Evolutionary conservation across 495 filamentous ascomycete species (phyloP), one percentile per base, ranked within the genome.

Genomic region (Aspergillus conjunctus): DNA sequence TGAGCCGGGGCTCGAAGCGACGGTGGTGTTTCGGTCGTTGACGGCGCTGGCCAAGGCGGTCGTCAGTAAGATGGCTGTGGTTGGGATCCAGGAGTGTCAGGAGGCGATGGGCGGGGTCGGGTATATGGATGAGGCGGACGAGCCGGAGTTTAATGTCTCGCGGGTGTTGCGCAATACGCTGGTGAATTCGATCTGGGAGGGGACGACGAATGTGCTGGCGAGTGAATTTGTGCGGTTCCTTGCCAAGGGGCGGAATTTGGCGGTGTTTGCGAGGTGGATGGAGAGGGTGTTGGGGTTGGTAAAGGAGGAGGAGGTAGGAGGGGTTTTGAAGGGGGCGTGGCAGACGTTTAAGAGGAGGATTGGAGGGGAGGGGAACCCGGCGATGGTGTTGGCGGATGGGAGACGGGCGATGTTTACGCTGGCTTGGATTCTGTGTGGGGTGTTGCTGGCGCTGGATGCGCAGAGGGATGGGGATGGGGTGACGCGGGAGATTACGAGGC

Each of bases 61-160:
- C 22, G 79, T 83, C 3, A 85, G 83, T 66, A 83, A 86, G 58
- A 67, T 78, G 54, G 66, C 81, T 1, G 77, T 86, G 20, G 64
- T 71, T 4, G 84, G 83, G 0, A 68, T 91, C 37, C 83, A 83
- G 50, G 81, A 83, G 56, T 88, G 84, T 59, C 87, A 90, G 76
- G 87, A 90, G 70, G 75, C 82, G 1, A 82, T 93, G 55, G 90
- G 90, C 17, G 89, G 89, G n/a, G 83, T 91, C 0, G 88, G 90
- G 6, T 91, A 90, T 61, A 83, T 90, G 54, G 83, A 91, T 44
- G 73, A 77, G 52, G 56, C 71, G 2, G 73, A 77, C 18, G 75
- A 77, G 54, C 70, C 71, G 17, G 82, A 84, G 37, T 70, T 87
- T 53, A 92, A 91, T 56, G 73, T 91, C 21, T 78, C 87, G 8